phyloP scores from a whole-genome alignment of 2,329 filamentous ascomycete species.

The Pyricularia sp. region DNA sequence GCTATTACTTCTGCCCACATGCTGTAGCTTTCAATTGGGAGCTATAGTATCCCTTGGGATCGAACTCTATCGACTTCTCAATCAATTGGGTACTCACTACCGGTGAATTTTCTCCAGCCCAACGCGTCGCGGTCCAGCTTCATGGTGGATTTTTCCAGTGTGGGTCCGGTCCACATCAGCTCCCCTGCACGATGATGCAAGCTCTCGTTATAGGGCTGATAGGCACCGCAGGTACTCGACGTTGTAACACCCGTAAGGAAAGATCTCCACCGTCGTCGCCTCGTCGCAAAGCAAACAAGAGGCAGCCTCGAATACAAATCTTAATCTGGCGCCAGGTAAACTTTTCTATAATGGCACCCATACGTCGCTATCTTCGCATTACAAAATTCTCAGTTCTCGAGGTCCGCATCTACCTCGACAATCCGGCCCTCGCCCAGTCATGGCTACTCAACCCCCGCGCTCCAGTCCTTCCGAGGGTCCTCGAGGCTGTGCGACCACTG shows the following conservation, averaged over 20 bases:
- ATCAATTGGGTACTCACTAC: background rate
- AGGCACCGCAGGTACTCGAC: background rate
- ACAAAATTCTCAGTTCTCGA: slow-evolving; percentile 93
- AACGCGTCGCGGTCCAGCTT: background rate
- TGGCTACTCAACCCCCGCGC: slow-evolving; percentile 76
- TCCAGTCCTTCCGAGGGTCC: slow-evolving; percentile 70
- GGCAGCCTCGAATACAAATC: background rate
- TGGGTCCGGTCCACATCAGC: background rate
- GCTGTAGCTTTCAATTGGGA: background rate
- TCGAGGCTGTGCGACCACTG: slow-evolving; percentile 74
- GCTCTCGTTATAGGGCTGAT: slow-evolving; percentile 2
- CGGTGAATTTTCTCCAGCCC: background rate
- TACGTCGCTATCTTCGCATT: slow-evolving; percentile 83
- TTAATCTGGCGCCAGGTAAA: background rate
- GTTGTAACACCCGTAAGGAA: background rate
- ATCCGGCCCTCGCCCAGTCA: slow-evolving; percentile 69
- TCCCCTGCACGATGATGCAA: slow-evolving; percentile 4
- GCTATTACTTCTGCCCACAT: slow-evolving; percentile 7
- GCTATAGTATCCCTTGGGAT: background rate
- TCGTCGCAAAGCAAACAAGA: background rate
- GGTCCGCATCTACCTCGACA: slow-evolving; percentile 91
- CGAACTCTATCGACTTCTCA: background rate
- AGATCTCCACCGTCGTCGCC: background rate
- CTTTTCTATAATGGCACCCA: slow-evolving; percentile 60
- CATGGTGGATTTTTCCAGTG: background rate